These are phyloP conservation scores for Gossypium schwendimanii DNA, from an alignment of 441 rosid genomes.

Conservation along the genomic window DNA sequence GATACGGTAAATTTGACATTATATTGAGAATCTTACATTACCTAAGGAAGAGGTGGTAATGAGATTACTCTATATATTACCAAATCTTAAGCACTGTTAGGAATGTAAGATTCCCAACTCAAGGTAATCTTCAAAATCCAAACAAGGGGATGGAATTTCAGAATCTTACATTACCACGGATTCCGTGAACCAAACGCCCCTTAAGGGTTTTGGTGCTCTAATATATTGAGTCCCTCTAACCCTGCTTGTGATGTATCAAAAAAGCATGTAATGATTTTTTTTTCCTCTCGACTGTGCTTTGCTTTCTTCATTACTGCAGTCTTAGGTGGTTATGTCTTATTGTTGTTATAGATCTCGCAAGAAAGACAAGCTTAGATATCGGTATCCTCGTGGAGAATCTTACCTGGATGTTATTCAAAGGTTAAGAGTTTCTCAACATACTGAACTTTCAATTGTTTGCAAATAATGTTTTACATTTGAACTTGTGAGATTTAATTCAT, in stretches of 20 bases:
- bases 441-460: neutral
- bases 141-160: too few relatives aligned
- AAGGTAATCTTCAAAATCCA: too few relatives aligned
- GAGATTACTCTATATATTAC: too few relatives aligned
- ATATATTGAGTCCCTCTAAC: neutral
- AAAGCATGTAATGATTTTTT: neutral
- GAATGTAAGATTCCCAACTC: too few relatives aligned
- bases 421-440: conserved; percentile 27
- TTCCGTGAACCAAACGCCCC: too few relatives aligned
- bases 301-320: neutral
- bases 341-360: conserved; percentile 54
- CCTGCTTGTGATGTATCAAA: neutral
- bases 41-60: too few relatives aligned
- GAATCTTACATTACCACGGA: too few relatives aligned
- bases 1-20: too few relatives aligned
- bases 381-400: conserved; percentile 99
- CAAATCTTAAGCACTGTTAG: too few relatives aligned
- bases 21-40: too few relatives aligned
- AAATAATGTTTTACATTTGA: neutral
- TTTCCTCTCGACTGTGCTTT: neutral
- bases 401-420: conserved; percentile 98
- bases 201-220: neutral
- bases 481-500: conserved; percentile 2
- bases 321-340: conserved; percentile 6
- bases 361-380: conserved; percentile 89